These are phyloP conservation scores for Hibiscus trionum DNA, from an alignment of 345 rosid species.

Conservation along the genomic window DNA sequence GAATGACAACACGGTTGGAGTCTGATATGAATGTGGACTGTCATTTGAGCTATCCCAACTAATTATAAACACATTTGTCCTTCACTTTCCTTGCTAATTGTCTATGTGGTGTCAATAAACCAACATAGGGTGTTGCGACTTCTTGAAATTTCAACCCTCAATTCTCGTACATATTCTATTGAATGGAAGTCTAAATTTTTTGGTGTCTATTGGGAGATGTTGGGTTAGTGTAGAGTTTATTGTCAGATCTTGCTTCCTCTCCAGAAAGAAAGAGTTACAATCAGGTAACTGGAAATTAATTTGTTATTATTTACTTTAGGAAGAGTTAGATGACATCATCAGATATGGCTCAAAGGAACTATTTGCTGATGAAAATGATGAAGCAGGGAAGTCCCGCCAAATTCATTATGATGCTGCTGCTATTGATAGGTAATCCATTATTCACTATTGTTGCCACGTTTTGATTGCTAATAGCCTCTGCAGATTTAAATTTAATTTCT, in stretches of 20 bases:
- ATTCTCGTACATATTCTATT: background rate
- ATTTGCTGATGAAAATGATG: slow-evolving; percentile 94
- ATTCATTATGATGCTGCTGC: slow-evolving; percentile 32
- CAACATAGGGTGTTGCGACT: background rate
- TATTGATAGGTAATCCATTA: slow-evolving; percentile 61
- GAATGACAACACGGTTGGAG: background rate
- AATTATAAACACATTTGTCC: background rate
- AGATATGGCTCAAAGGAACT: slow-evolving; percentile 97
- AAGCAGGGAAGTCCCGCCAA: slow-evolving; percentile 67
- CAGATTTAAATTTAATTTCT: background rate
- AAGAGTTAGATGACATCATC: slow-evolving; percentile 94
- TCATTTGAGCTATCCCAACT: background rate
- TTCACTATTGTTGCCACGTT: background rate
- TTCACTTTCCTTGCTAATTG: background rate
- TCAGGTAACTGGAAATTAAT: background rate
- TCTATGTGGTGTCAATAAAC: background rate
- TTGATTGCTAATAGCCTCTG: background rate
- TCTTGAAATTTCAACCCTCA: background rate
- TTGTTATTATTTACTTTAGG: slow-evolving; percentile 38
- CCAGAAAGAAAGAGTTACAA: background rate
- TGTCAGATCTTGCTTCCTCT: background rate
- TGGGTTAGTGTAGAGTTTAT: background rate
- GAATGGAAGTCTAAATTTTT: background rate
- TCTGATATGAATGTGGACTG: background rate
- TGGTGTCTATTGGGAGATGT: background rate